These are phyloP conservation scores for Trichoderma atroviride DNA, from an alignment of 2,329 filamentous ascomycete genomes.

Conservation along the genomic window DNA sequence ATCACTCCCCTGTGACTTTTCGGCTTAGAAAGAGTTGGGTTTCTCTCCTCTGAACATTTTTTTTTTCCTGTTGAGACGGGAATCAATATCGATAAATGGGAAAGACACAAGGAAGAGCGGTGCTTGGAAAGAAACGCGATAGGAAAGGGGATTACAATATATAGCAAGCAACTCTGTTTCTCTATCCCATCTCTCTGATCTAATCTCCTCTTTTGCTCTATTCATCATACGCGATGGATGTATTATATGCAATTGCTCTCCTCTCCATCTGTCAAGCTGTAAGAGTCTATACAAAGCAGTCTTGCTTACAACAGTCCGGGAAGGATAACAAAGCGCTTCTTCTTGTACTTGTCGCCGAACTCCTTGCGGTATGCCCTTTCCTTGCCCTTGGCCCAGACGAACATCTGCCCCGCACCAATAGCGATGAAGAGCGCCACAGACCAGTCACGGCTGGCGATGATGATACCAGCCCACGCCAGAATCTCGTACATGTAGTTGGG, in stretches of 20 bases:
- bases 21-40: neutral
- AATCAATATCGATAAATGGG: neutral
- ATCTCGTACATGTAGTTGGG: constrained; percentile 97
- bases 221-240: neutral
- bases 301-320: constrained; percentile 70
- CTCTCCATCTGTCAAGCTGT: neutral
- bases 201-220: neutral
- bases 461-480: constrained; percentile 81
- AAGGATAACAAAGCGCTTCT: constrained; percentile 83
- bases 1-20: neutral
- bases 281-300: neutral
- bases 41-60: neutral
- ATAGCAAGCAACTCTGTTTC: neutral
- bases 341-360: constrained; percentile 93
- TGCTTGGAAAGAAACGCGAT: neutral
- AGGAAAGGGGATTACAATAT: neutral
- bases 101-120: neutral
- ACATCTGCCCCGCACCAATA: constrained; percentile 79
- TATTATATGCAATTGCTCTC: neutral
- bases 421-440: constrained; percentile 75
- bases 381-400: constrained; percentile 85
- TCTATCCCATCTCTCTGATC: neutral
- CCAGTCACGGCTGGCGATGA: constrained; percentile 77
- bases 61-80: neutral
- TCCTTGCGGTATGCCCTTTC: constrained; percentile 87